Evolutionary conservation across 441 rosid genomes (phyloP), one percentile per base, ranked within the genome.

Genomic region (Geranium incanum): DNA sequence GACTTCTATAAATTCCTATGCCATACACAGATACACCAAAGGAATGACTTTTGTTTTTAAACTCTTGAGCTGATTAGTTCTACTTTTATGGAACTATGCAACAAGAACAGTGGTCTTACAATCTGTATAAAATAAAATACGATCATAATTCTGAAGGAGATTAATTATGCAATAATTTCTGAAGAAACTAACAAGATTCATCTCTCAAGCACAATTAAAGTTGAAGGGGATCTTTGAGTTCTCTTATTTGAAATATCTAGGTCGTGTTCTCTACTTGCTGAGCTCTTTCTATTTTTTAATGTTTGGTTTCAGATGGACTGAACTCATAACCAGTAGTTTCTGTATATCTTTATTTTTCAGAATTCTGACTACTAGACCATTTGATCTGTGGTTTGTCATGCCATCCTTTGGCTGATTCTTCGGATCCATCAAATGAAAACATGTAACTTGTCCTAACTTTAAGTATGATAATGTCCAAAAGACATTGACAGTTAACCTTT

Each of bases 361-460:
- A 59, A 1, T 60, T 60, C 11, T 60, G 66, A 60, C 12, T 1
- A 60, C 12, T 9, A 60, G 13, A 60, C 66, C 36, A 18, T 60
- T 60, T 60, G 13, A 6, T 60, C 6, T 52, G n/a, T 52, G 13
- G 19, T 52, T 12, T 52, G 1, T 11, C 13, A 9, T 50, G 57
- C 57, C n/a, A 11, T 11, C 15, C 12, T 43, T 43, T 7, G 62
- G 33, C 33, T 28, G 33, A 28, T 28, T 28, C 33, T 28, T 28
- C 33, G 33, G 33, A 28, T 28, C 33, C 33, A 28, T 16, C 62
- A 6, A 55, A 6, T 55, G 62, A 55, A 55, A 18, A 16, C 64
- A 57, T 16, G 64, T 16, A 57, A 57, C 19, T 57, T 13, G 62
- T 72, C 28, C 38, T 19, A 66, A 48, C 4, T 77, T 66, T 19